Evolutionary conservation across 2,329 filamentous ascomycete species (phyloP), one percentile per base, ranked within the genome.

Genomic region (Aureobasidium sp.): DNA sequence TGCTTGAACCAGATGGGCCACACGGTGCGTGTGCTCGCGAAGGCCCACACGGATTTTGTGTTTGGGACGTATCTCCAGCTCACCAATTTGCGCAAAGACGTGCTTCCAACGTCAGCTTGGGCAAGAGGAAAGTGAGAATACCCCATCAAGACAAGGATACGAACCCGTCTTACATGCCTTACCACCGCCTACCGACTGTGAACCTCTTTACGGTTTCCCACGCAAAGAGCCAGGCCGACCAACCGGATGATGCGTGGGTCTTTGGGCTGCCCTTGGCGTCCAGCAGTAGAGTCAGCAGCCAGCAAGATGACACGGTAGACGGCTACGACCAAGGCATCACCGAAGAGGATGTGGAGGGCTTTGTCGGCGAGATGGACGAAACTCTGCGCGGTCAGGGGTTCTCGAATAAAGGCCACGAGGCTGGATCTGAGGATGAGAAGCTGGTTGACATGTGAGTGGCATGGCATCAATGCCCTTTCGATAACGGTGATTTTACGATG

Each of bases 91-190:
- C 29, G 13, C 31, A 43, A 10, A 60, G 42, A 55, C 40, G 51
- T 47, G 13, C 43, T 15, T 35, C 54, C 3, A 45, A 5, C 9
- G 40, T 27, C 21, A 47, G 45, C 8, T 8, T 49, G 23, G 49
- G 37, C 8, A 49, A 49, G n/a, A 45, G 53, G 21, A 53, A 38
- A 19, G n/a, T 46, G 19, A 40, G 54, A 3, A 40, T 59, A 8
- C 50, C 57, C 4, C 90, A 90, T 6, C 92, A 96, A 25, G 61
- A 64, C 47, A 76, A 95, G 96, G 94, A 99, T 70, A 96, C 93
- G 1, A 96, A 93, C 69, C 89, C 92, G 4, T 90, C 93, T 2
- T 97, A 96, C 68, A 92, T 96, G 68, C 93, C 94, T 1, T 96
- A 97, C 76, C 93, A 97, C 71, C 94, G 92, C 0, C 92, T 97